phyloP scores from a whole-genome alignment of 352 stramenopile species.

The Phytophthora sp. region DNA sequence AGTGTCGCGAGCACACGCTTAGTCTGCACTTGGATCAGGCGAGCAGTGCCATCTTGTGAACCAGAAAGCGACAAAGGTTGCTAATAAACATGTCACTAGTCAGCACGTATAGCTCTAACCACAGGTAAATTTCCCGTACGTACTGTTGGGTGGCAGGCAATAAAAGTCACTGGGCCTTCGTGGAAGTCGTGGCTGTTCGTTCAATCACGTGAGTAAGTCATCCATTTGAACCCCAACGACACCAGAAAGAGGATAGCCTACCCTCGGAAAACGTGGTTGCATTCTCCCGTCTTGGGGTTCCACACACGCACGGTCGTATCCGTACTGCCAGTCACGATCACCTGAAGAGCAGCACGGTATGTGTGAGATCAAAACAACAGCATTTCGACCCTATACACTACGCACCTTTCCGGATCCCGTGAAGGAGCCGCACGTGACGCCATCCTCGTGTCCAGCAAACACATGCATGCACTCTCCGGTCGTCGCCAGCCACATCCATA shows the following conservation, averaged over 20 bases:
- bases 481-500: slow-evolving; percentile 94
- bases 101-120: too few relatives aligned
- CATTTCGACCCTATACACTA: neutral
- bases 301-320: slow-evolving; percentile 96
- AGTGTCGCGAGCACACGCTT: slow-evolving; percentile 94
- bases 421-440: slow-evolving; percentile 94
- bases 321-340: slow-evolving; percentile 93
- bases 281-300: slow-evolving; percentile 96
- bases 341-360: slow-evolving; percentile 37
- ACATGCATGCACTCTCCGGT: slow-evolving; percentile 98
- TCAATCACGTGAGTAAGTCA: neutral
- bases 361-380: neutral
- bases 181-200: slow-evolving; percentile 78
- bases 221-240: neutral
- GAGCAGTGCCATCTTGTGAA: slow-evolving; percentile 94
- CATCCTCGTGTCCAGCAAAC: slow-evolving; percentile 96
- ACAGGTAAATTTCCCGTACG: too few relatives aligned
- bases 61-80: slow-evolving; percentile 94
- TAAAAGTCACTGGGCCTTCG: slow-evolving; percentile 90
- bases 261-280: slow-evolving; percentile 89
- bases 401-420: slow-evolving; percentile 94
- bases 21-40: slow-evolving; percentile 92
- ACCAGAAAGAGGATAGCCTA: slow-evolving; percentile 24
- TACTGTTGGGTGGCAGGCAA: slow-evolving; percentile 89
- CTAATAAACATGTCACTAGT: slow-evolving; percentile 27